Percentiles rank a stretch among this genome's conserved stretches.
phyloP scores from a whole-genome alignment of 176 grass and related monocot genomes.

The Melocanna baccifera region DNA sequence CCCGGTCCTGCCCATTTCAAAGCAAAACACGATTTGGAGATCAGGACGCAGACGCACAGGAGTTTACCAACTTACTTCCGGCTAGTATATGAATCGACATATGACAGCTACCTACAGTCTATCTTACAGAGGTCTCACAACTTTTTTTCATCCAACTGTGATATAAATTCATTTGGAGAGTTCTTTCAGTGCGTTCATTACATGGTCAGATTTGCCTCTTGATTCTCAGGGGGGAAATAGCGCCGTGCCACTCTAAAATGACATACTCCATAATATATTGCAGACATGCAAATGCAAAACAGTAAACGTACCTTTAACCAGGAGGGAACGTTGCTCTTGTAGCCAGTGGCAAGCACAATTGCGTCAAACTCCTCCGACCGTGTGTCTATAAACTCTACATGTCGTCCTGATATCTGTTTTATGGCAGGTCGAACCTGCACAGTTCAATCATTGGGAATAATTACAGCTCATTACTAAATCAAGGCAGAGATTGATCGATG shows the following conservation, averaged over 20 bases:
- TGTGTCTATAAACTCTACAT: slow-evolving; percentile 62
- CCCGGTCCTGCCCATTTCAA: slow-evolving; percentile 54
- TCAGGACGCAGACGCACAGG: not conserved
- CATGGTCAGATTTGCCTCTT: not conserved
- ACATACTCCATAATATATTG: not conserved
- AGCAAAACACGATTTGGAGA: slow-evolving; percentile 16
- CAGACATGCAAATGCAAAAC: not conserved
- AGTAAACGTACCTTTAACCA: slow-evolving; percentile 74
- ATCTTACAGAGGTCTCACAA: not conserved
- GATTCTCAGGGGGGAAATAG: not conserved
- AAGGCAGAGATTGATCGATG: not conserved
- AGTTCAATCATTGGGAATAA: slow-evolving; percentile 27
- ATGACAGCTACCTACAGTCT: not conserved
- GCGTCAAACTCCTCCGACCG: slow-evolving; percentile 57
- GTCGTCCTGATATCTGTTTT: slow-evolving; percentile 39
- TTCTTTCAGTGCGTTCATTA: not conserved
- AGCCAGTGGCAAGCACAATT: slow-evolving; percentile 80
- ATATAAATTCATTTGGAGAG: not conserved
- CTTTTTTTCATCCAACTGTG: not conserved
- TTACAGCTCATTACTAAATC: slow-evolving; percentile 12
- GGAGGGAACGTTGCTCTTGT: slow-evolving; percentile 83
- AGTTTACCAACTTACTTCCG: not conserved
- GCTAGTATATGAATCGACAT: not conserved
- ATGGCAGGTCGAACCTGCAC: slow-evolving; percentile 61
- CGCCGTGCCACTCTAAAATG: not conserved